phyloP scores from a whole-genome alignment of 225 moss, liverwort and hornwort species.

The Neckera pumila region DNA sequence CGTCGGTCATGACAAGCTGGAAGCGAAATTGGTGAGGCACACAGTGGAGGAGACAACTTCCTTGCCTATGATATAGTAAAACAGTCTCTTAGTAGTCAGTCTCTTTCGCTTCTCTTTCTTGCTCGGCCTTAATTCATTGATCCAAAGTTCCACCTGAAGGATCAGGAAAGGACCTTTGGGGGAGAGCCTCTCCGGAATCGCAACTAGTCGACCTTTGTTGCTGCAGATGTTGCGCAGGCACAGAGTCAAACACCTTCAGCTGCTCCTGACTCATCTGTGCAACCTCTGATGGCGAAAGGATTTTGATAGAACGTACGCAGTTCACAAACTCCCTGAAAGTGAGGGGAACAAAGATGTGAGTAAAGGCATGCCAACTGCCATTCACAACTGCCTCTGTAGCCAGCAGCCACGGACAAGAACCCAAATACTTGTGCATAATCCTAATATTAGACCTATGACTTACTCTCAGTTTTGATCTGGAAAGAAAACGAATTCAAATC shows the following conservation, averaged over 20 bases:
- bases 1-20: neutral
- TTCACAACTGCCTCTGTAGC: neutral
- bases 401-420: neutral
- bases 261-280: constrained; percentile 79
- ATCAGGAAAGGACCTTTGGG: constrained; percentile 15
- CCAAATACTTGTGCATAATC: neutral
- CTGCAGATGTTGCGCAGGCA: constrained; percentile 34
- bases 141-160: constrained; percentile 15
- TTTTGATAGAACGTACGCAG: constrained; percentile 88
- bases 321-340: constrained; percentile 82
- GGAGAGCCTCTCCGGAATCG: constrained; percentile 27
- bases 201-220: constrained; percentile 19
- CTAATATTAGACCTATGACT: neutral
- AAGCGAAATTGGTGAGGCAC: constrained; percentile 2
- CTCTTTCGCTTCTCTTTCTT: constrained; percentile 4
- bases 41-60: neutral
- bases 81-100: constrained; percentile 1
- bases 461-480: neutral
- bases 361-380: neutral
- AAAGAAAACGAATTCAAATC: neutral
- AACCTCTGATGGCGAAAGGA: constrained; percentile 84
- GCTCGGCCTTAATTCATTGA: constrained; percentile 3
- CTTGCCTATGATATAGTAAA: neutral
- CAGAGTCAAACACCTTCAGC: constrained; percentile 53
- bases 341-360: neutral